Evolutionary conservation across 2,329 filamentous ascomycete species (phyloP).

Genomic region (Nectriaceae sp.): DNA sequence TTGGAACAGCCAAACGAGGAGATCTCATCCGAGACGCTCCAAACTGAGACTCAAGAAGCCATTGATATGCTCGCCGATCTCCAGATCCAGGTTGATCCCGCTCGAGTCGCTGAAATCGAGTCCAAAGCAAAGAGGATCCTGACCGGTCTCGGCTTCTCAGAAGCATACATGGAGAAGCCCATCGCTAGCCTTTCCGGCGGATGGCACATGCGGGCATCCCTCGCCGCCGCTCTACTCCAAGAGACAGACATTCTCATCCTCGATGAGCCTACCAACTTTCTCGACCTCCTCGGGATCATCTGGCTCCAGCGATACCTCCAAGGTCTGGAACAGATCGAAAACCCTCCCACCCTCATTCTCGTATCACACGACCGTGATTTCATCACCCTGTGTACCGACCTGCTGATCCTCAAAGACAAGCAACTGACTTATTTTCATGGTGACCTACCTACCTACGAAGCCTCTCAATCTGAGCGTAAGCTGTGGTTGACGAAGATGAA

Average conservation of each 20-base stretch:
- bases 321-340: slow-evolving; percentile 50
- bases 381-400: slow-evolving; percentile 73
- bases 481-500: slow-evolving; percentile 73
- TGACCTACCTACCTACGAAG: slow-evolving; percentile 71
- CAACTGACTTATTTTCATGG: slow-evolving; percentile 74
- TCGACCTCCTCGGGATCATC: slow-evolving; percentile 80
- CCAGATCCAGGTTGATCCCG: slow-evolving; percentile 67
- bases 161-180: slow-evolving; percentile 58
- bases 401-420: slow-evolving; percentile 75
- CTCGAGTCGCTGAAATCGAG: slow-evolving; percentile 65
- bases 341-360: slow-evolving; percentile 68
- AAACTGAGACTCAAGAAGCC: slow-evolving; percentile 68
- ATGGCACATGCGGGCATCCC: slow-evolving; percentile 70
- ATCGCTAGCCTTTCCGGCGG: slow-evolving; percentile 73
- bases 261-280: slow-evolving; percentile 86
- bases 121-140: slow-evolving; percentile 67
- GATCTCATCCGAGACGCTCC: slow-evolving; percentile 57
- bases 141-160: slow-evolving; percentile 70
- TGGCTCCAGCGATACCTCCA: slow-evolving; percentile 79
- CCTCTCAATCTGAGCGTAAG: slow-evolving; percentile 66
- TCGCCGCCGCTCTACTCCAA: slow-evolving; percentile 69
- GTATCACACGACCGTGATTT: slow-evolving; percentile 88
- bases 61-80: slow-evolving; percentile 69
- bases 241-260: slow-evolving; percentile 77
- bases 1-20: slow-evolving; percentile 54